Conservation (phyloP, 225 moss, liverwort and hornwort genomes). For the Polytrichum formosum region DNA sequence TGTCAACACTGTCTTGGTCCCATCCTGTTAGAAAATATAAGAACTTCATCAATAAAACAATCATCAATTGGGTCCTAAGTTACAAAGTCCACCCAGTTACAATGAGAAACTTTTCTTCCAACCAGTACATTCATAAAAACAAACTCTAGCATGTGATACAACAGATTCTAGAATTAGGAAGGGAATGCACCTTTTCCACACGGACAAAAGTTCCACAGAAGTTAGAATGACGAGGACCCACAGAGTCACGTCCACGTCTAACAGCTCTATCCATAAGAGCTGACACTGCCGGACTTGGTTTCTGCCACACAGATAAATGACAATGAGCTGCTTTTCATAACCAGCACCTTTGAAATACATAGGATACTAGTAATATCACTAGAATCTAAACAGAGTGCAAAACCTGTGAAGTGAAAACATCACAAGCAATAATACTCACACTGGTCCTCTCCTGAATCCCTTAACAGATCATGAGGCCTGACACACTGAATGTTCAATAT, state of each 20-base stretch:
- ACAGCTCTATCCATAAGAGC: conserved; percentile 58
- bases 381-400: too few species aligned
- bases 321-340: not conserved
- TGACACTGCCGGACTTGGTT: conserved; percentile 40
- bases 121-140: too few species aligned
- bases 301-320: conserved; percentile 28
- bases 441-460: too few species aligned
- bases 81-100: too few species aligned
- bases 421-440: not conserved
- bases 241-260: conserved; percentile 23
- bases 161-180: too few species aligned
- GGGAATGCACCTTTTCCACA: conserved; percentile 47
- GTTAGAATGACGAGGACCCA: conserved; percentile 55
- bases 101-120: too few species aligned
- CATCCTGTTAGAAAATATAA: conserved; percentile 54
- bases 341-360: too few species aligned
- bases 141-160: too few species aligned
- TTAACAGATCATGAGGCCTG: not conserved
- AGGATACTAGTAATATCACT: too few species aligned
- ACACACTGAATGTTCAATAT: not conserved
- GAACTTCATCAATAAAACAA: not conserved
- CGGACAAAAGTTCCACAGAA: conserved; percentile 82
- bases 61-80: too few species aligned
- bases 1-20: conserved; percentile 63
- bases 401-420: not conserved